Evolutionary conservation across 768 basidiomycete species (phyloP).

Genomic region (Rubroboletus satanas): DNA sequence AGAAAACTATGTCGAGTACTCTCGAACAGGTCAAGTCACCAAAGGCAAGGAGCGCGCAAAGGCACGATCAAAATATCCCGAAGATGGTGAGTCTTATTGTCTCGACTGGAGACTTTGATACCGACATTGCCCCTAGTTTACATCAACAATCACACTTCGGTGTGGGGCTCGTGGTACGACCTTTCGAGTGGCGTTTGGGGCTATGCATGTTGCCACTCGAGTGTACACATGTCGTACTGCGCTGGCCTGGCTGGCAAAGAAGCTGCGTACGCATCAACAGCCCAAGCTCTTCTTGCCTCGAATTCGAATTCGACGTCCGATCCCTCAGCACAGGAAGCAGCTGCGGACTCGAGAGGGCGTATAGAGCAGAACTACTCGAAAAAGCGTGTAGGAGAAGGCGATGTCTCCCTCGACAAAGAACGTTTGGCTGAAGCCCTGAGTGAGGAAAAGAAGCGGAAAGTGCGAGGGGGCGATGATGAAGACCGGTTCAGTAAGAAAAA

Average conservation of each 20-base stretch:
- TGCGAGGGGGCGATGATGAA: slow-evolving; percentile 47
- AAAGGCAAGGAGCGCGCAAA: slow-evolving; percentile 90
- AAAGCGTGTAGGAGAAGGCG: slow-evolving; percentile 77
- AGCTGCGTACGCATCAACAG: slow-evolving; percentile 72
- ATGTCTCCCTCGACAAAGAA: slow-evolving; percentile 69
- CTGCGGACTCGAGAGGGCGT: slow-evolving; percentile 32
- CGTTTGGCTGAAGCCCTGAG: slow-evolving; percentile 64
- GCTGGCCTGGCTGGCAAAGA: slow-evolving; percentile 82
- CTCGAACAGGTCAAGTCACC: slow-evolving; percentile 83
- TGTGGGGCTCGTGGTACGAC: slow-evolving; percentile 99
- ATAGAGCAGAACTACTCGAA: slow-evolving; percentile 74
- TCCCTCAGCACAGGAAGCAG: slow-evolving; percentile 29
- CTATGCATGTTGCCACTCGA: slow-evolving; percentile 91
- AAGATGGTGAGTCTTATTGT: slow-evolving; percentile 67
- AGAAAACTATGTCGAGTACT: slow-evolving; percentile 97
- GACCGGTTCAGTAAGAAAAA: slow-evolving; percentile 62
- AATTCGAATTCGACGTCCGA: slow-evolving; percentile 28
- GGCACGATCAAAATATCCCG: slow-evolving; percentile 88
- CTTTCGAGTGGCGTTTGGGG: slow-evolving; percentile 74
- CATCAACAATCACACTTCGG: slow-evolving; percentile 87
- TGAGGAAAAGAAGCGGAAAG: slow-evolving; percentile 81
- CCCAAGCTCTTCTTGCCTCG: slow-evolving; percentile 58
- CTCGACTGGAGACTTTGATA: neutral
- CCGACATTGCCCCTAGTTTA: slow-evolving; percentile 49
- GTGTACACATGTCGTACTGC: slow-evolving; percentile 84